Conservation (phyloP, 192 early-diverging fungal genomes). For the Nowakowskiella sp. region DNA sequence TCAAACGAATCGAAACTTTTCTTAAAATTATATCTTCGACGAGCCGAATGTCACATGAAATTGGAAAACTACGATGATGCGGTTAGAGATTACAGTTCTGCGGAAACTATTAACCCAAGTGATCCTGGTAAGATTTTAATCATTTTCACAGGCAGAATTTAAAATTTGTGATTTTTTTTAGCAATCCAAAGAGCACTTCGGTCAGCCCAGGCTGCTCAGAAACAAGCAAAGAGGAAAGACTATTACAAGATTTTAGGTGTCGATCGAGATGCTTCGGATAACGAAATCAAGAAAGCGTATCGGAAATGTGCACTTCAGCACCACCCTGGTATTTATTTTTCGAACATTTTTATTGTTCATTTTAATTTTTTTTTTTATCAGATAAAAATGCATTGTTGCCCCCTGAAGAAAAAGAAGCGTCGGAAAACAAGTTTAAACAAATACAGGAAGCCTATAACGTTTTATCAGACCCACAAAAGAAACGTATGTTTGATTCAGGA, state of each 20-base stretch:
- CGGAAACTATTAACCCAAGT: slow-evolving; percentile 46
- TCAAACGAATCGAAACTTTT: slow-evolving; percentile 46
- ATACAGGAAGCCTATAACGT: slow-evolving; percentile 72
- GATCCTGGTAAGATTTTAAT: slow-evolving; percentile 42
- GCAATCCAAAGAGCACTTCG: slow-evolving; percentile 40
- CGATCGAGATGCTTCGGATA: slow-evolving; percentile 62
- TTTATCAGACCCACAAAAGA: slow-evolving; percentile 73
- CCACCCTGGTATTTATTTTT: slow-evolving; percentile 54
- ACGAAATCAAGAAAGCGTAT: slow-evolving; percentile 52
- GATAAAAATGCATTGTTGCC: slow-evolving; percentile 74
- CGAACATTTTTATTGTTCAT: slow-evolving; percentile 11
- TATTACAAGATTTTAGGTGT: slow-evolving; percentile 91
- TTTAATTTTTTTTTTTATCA: slow-evolving; percentile 10
- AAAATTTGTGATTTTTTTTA: slow-evolving; percentile 8
- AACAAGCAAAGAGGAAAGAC: slow-evolving; percentile 82
- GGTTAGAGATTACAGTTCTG: slow-evolving; percentile 65
- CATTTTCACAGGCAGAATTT: slow-evolving; percentile 8
- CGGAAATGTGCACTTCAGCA: slow-evolving; percentile 67
- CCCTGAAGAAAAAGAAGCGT: slow-evolving; percentile 43
- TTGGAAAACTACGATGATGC: slow-evolving; percentile 69
- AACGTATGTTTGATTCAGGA: slow-evolving; percentile 70
- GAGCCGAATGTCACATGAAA: slow-evolving; percentile 68
- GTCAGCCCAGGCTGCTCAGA: slow-evolving; percentile 55
- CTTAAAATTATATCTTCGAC: slow-evolving; percentile 65
- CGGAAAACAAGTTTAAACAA: slow-evolving; percentile 78